A percentile compares a stretch with the other conserved stretches of the same genome.
Conservation (phyloP, 2,329 filamentous ascomycete genomes). For the Whalleya microplaca region DNA sequence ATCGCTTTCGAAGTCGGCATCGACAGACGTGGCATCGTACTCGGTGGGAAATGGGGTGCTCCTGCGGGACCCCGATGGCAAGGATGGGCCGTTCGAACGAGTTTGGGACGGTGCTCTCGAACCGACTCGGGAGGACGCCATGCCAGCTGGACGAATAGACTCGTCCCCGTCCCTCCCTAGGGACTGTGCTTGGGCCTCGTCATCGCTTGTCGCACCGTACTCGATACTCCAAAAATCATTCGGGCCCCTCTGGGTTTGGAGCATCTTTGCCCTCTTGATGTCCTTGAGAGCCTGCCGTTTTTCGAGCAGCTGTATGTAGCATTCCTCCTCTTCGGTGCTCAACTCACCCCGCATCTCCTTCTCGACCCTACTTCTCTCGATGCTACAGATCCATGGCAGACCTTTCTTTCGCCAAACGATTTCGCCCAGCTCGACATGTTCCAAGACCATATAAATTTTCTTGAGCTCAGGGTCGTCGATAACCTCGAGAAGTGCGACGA, state of each 20-base stretch:
- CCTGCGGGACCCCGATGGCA: constrained; percentile 44
- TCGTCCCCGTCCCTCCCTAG: constrained; percentile 26
- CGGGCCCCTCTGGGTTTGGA: constrained; percentile 52
- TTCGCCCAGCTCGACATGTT: constrained; percentile 93
- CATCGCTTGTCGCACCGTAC: constrained; percentile 66
- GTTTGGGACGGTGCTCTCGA: constrained; percentile 48
- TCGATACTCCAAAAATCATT: constrained; percentile 84
- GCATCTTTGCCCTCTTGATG: constrained; percentile 59
- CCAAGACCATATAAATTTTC: constrained; percentile 97
- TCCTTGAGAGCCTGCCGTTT: constrained; percentile 62
- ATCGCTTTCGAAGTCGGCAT: constrained; percentile 51
- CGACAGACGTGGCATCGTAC: constrained; percentile 37
- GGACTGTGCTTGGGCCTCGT: constrained; percentile 41
- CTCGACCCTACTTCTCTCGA: constrained; percentile 82
- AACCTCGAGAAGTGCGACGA: constrained; percentile 92
- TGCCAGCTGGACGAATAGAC: constrained; percentile 22
- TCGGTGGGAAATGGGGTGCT: constrained; percentile 40
- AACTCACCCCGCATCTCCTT: constrained; percentile 66
- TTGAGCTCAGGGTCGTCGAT: constrained; percentile 95
- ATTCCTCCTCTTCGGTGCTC: constrained; percentile 63
- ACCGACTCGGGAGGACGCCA: constrained; percentile 25
- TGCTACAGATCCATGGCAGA: constrained; percentile 77
- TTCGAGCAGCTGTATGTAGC: constrained; percentile 62
- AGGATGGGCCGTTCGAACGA: constrained; percentile 53
- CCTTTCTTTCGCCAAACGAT: constrained; percentile 93